Evolutionary conservation across 2,329 filamentous ascomycete species (phyloP).

Genomic region (Trichoderma gracile): DNA sequence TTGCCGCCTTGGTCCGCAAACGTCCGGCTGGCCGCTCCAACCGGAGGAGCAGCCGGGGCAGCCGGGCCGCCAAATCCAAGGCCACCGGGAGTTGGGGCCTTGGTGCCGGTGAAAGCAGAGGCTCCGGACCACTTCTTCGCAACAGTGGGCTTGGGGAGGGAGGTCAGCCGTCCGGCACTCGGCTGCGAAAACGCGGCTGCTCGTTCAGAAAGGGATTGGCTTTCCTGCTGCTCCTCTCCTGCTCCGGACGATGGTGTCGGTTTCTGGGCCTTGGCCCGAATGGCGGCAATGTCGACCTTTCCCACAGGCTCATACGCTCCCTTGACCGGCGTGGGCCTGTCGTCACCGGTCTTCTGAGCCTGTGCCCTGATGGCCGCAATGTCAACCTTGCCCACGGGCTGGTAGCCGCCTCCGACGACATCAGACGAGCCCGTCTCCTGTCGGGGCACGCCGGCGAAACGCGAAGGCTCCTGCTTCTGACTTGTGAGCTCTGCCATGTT

Average conservation of each 20-base stretch:
- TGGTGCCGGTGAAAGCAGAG: constrained; percentile 79
- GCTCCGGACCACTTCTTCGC: constrained; percentile 80
- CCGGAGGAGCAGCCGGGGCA: constrained; percentile 56
- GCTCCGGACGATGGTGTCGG: constrained; percentile 36
- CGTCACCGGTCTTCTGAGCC: constrained; percentile 69
- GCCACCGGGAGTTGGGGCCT: constrained; percentile 75
- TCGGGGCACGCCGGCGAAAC: constrained; percentile 52
- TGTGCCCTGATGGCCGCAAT: constrained; percentile 84
- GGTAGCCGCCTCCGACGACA: constrained; percentile 82
- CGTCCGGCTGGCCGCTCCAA: constrained; percentile 82
- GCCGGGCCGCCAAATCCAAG: constrained; percentile 63
- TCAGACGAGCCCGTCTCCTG: constrained; percentile 53
- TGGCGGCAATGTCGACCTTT: constrained; percentile 95
- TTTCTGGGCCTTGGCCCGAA: constrained; percentile 78
- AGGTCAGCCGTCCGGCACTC: constrained; percentile 74
- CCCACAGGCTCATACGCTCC: constrained; percentile 93
- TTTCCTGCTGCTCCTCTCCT: constrained; percentile 35
- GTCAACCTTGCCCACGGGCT: constrained; percentile 96
- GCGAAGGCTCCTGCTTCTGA: constrained; percentile 67
- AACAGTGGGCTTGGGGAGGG: constrained; percentile 91
- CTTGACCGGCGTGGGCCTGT: constrained; percentile 82
- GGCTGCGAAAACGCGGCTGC: constrained; percentile 68
- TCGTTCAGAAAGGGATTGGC: constrained; percentile 70
- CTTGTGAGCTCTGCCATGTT: constrained; percentile 84
- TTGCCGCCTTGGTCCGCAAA: constrained; percentile 96